These are phyloP conservation scores for Thermothielavioides terrestris DNA, from an alignment of 495 filamentous ascomycete species.

Conservation along the genomic window DNA sequence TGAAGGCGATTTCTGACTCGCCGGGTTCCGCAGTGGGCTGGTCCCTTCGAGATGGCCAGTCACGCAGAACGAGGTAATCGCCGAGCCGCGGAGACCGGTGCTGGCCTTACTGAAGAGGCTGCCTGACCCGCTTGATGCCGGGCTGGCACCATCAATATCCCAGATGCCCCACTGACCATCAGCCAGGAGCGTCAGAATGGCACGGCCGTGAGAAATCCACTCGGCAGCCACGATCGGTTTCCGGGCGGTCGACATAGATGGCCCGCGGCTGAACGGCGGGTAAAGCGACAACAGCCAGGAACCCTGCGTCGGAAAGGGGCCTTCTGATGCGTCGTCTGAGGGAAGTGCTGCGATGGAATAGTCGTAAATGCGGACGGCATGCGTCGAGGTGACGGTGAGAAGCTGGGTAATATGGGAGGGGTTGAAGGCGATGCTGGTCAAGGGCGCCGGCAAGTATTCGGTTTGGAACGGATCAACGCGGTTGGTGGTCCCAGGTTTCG, in stretches of 20 bases:
- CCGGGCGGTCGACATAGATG: slow-evolving; percentile 37
- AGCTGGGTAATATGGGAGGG: slow-evolving; percentile 53
- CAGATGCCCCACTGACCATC: slow-evolving; percentile 95
- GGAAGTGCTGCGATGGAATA: slow-evolving; percentile 37
- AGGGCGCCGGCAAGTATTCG: slow-evolving; percentile 55
- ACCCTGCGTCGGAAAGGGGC: slow-evolving; percentile 42
- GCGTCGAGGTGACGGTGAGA: slow-evolving; percentile 56
- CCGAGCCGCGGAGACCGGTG: slow-evolving; percentile 53
- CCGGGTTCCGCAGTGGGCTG: slow-evolving; percentile 34
- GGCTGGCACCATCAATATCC: slow-evolving; percentile 65
- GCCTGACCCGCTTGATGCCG: slow-evolving; percentile 30
- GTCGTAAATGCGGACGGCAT: slow-evolving; percentile 61
- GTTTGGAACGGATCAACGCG: slow-evolving; percentile 52
- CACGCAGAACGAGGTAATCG: slow-evolving; percentile 58
- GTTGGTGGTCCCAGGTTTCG: slow-evolving; percentile 25
- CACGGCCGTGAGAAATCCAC: slow-evolving; percentile 74
- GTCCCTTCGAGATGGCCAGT: slow-evolving; percentile 56
- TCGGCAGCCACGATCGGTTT: slow-evolving; percentile 74
- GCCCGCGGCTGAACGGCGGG: slow-evolving; percentile 50
- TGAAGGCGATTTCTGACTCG: slow-evolving; percentile 38
- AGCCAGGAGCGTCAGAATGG: slow-evolving; percentile 63
- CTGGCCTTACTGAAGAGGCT: slow-evolving; percentile 49
- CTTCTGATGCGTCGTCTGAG: slow-evolving; percentile 37
- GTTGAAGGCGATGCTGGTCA: slow-evolving; percentile 64
- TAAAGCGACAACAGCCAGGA: slow-evolving; percentile 66